Conservation (phyloP, 768 basidiomycete genomes). For the Tylopilus subfusipes region DNA sequence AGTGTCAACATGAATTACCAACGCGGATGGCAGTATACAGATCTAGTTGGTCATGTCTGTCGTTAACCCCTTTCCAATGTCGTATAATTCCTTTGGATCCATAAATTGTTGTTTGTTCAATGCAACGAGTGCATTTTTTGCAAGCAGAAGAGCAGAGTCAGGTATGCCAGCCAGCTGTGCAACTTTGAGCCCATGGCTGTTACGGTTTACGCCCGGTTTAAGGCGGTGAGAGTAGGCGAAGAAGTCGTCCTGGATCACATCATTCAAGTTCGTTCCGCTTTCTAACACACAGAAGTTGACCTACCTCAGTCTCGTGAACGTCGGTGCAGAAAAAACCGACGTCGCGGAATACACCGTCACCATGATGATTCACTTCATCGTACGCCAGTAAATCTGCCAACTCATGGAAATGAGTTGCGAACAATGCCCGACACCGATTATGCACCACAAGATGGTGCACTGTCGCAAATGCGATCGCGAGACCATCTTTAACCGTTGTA, state of each 20-base stretch:
- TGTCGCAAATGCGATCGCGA: conserved; percentile 91
- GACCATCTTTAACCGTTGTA: conserved; percentile 86
- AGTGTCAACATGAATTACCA: background rate
- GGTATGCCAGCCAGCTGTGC: conserved; percentile 88
- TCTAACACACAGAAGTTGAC: conserved; percentile 22
- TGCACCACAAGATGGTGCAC: conserved; percentile 73
- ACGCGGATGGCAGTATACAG: background rate
- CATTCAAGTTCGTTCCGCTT: background rate
- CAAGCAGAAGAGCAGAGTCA: conserved; percentile 52
- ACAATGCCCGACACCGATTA: conserved; percentile 80
- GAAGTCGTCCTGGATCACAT: conserved; percentile 53
- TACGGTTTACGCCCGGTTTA: conserved; percentile 77
- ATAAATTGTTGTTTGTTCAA: conserved; percentile 30
- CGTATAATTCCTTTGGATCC: conserved; percentile 29
- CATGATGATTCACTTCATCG: conserved; percentile 36
- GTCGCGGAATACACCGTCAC: conserved; percentile 48
- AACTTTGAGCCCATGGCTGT: conserved; percentile 90
- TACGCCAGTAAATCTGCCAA: conserved; percentile 80
- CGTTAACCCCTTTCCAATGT: conserved; percentile 31
- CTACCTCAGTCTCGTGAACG: conserved; percentile 72
- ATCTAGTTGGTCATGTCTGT: conserved; percentile 8
- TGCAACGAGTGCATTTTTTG: conserved; percentile 48
- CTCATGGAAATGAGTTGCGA: conserved; percentile 99
- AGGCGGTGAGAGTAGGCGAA: conserved; percentile 85
- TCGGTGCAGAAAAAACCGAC: conserved; percentile 89